These are phyloP conservation scores for Pyrrhoderma lamaoense DNA, from an alignment of 1,284 basidiomycete genomes.

Conservation along the genomic window DNA sequence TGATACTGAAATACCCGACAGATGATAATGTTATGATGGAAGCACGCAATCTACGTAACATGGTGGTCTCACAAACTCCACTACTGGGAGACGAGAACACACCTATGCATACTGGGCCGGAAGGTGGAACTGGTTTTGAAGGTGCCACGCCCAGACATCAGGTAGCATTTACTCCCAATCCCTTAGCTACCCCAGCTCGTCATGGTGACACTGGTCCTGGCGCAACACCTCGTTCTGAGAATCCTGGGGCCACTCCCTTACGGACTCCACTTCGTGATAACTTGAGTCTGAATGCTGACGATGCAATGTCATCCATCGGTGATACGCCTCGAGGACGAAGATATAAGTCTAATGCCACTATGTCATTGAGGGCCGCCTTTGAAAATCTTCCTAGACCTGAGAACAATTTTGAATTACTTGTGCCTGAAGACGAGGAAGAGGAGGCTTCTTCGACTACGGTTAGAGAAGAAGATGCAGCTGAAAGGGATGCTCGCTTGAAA, in stretches of 20 bases:
- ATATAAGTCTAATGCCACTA: constrained; percentile 56
- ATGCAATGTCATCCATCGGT: constrained; percentile 44
- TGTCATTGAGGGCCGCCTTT: constrained; percentile 77
- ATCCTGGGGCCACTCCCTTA: constrained; percentile 64
- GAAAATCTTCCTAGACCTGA: constrained; percentile 84
- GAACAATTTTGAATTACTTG: constrained; percentile 95
- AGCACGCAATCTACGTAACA: constrained; percentile 89
- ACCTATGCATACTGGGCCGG: constrained; percentile 67
- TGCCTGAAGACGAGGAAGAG: constrained; percentile 79
- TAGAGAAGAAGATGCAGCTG: constrained; percentile 84
- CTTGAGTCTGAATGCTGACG: constrained; percentile 79
- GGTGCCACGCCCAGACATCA: constrained; percentile 86
- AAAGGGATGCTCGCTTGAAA: constrained; percentile 77
- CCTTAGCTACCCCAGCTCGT: constrained; percentile 78
- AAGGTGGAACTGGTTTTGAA: constrained; percentile 83
- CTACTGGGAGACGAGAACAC: constrained; percentile 96
- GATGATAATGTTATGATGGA: constrained; percentile 93
- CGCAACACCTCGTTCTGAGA: constrained; percentile 55
- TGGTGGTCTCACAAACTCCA: constrained; percentile 90
- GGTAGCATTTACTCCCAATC: constrained; percentile 90
- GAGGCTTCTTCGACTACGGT: constrained; percentile 35
- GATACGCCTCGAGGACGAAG: constrained; percentile 75
- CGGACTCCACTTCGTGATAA: constrained; percentile 91
- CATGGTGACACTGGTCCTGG: constrained; percentile 41
- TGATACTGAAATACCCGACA: constrained; percentile 27